A percentile compares a stretch with the other conserved stretches of the same genome.
phyloP scores from a whole-genome alignment of 2,329 filamentous ascomycete species.

The Setomelanomma holmii region DNA sequence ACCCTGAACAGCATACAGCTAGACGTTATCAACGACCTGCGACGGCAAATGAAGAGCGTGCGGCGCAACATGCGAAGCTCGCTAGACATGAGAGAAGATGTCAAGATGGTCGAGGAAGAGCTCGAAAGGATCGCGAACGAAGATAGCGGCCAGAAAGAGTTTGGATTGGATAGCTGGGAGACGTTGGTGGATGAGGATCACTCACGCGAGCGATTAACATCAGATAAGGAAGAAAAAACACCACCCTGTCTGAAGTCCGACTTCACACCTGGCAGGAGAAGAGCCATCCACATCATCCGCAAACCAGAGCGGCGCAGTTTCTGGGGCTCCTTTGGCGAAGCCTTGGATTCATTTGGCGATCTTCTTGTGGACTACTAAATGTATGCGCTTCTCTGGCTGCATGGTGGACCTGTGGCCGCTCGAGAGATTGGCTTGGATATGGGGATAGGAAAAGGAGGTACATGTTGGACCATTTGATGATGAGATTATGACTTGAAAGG shows the following conservation, averaged over 20 bases:
- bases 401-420: background rate
- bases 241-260: too few relatives aligned
- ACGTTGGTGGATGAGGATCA: constrained; percentile 11
- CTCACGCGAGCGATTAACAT: too few relatives aligned
- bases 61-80: constrained; percentile 20
- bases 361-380: constrained; percentile 14
- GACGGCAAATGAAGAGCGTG: constrained; percentile 27
- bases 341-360: constrained; percentile 26
- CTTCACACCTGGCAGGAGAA: background rate
- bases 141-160: background rate
- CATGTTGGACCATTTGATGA: background rate
- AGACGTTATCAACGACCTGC: constrained; percentile 40
- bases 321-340: constrained; percentile 29
- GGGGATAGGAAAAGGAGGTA: background rate
- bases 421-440: too few relatives aligned
- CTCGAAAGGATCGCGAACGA: constrained; percentile 4
- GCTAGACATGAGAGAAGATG: constrained; percentile 6
- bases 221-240: constrained; percentile 3
- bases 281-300: constrained; percentile 17
- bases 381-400: background rate
- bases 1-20: constrained; percentile 41
- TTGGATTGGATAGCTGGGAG: constrained; percentile 21
- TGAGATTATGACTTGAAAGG: background rate
- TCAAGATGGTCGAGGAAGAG: constrained; percentile 1
- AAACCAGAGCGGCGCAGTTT: constrained; percentile 22